These are phyloP conservation scores for Knufia petricola DNA, from an alignment of 2,329 filamentous ascomycete species.

Conservation along the genomic window DNA sequence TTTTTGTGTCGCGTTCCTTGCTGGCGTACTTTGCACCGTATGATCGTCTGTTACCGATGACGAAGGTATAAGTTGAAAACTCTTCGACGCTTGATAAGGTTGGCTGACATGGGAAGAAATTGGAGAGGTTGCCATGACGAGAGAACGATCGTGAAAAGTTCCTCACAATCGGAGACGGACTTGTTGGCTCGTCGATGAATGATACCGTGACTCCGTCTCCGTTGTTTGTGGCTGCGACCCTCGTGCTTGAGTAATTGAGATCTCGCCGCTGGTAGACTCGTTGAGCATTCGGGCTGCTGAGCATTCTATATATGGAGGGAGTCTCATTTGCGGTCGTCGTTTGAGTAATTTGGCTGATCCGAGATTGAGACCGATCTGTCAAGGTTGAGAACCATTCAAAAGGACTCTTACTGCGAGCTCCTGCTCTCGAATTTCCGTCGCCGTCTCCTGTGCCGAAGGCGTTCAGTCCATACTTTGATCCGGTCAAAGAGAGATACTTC, in stretches of 20 bases:
- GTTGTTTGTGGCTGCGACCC: not conserved
- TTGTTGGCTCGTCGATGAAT: not conserved
- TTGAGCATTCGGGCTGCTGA: not conserved
- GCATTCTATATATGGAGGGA: not conserved
- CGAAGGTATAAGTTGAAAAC: slow-evolving; percentile 17
- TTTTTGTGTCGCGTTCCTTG: not conserved
- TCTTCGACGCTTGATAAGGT: slow-evolving; percentile 20
- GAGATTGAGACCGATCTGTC: slow-evolving; percentile 13
- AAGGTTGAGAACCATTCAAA: slow-evolving; percentile 23
- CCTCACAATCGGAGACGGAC: not conserved
- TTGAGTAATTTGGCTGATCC: slow-evolving; percentile 3
- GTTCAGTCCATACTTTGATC: slow-evolving; percentile 22
- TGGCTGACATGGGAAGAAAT: slow-evolving; percentile 1
- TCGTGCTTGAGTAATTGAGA: not conserved
- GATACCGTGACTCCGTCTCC: not conserved
- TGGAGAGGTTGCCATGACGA: not conserved
- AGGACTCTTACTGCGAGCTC: slow-evolving; percentile 19
- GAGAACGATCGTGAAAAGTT: slow-evolving; percentile 9
- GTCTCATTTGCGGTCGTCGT: slow-evolving; percentile 4
- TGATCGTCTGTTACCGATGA: slow-evolving; percentile 12
- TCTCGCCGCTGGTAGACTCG: slow-evolving; percentile 1
- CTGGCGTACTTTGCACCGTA: slow-evolving; percentile 2
- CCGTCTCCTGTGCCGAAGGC: slow-evolving; percentile 20
- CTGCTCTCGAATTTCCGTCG: slow-evolving; percentile 9
- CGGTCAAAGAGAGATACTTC: slow-evolving; percentile 22